Percentiles rank a stretch among this genome's conserved stretches.
These are phyloP conservation scores for Cucumis cinereus DNA, from an alignment of 306 rosid species.

Conservation along the genomic window DNA sequence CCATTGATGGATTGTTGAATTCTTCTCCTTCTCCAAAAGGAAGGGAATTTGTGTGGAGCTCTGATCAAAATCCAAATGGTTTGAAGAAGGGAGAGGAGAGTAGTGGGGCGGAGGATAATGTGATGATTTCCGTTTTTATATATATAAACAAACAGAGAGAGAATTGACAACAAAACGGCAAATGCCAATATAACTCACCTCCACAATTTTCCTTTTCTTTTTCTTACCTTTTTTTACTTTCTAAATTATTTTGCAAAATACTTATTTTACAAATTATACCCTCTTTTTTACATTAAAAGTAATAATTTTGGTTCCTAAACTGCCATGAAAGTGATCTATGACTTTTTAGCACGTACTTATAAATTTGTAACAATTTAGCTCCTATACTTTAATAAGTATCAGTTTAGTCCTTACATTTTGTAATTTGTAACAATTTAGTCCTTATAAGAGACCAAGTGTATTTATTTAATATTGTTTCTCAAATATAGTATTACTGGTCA, in stretches of 20 bases:
- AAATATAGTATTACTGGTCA: no score
- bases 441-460: no score
- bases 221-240: neutral
- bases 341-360: no score
- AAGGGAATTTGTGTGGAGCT: neutral
- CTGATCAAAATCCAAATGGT: neutral
- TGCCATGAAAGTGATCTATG: no score
- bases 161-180: neutral
- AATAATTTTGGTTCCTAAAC: no score
- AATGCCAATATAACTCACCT: neutral
- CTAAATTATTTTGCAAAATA: neutral
- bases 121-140: neutral
- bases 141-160: neutral
- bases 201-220: neutral
- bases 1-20: conserved; percentile 14
- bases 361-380: no score
- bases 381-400: no score
- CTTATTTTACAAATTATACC: neutral
- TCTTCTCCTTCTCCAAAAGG: neutral
- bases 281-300: no score
- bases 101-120: neutral
- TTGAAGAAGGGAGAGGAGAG: neutral
- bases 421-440: no score
- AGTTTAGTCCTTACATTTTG: no score
- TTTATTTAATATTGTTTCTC: no score